Evolutionary conservation across 1,284 basidiomycete species (phyloP).

Genomic region (Apiotrichum laibachii): DNA sequence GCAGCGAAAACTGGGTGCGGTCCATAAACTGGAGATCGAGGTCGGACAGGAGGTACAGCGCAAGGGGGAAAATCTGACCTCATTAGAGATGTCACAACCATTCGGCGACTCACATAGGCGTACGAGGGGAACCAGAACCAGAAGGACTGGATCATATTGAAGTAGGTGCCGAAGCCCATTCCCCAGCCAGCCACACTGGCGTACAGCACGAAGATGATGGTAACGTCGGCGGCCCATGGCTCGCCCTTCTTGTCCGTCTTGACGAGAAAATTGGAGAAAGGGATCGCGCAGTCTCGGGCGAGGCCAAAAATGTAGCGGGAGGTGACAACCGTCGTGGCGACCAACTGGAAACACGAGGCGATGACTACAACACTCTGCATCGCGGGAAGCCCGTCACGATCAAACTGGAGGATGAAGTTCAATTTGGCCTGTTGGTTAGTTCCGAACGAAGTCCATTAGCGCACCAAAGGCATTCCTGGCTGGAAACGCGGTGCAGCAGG

Average conservation of each 20-base stretch:
- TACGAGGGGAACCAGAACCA: background rate
- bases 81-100: background rate
- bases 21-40: background rate
- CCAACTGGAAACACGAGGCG: slow-evolving; percentile 5
- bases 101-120: background rate
- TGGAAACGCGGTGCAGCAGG: background rate
- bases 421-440: no score
- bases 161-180: background rate
- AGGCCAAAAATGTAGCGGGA: slow-evolving; percentile 47
- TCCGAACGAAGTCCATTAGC: no score
- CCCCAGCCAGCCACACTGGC: background rate
- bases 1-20: slow-evolving; percentile 1
- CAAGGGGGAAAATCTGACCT: background rate
- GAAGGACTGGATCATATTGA: background rate
- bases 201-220: background rate
- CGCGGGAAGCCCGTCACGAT: background rate
- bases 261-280: slow-evolving; percentile 21
- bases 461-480: no score
- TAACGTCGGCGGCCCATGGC: background rate
- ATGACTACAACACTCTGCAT: background rate
- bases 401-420: background rate
- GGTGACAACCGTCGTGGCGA: slow-evolving; percentile 45
- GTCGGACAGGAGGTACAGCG: slow-evolving; percentile 1
- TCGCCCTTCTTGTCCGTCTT: slow-evolving; percentile 3
- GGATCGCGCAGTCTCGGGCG: slow-evolving; percentile 45